phyloP scores from a whole-genome alignment of 164 flowering plant species.

The Echeveria elegans region DNA sequence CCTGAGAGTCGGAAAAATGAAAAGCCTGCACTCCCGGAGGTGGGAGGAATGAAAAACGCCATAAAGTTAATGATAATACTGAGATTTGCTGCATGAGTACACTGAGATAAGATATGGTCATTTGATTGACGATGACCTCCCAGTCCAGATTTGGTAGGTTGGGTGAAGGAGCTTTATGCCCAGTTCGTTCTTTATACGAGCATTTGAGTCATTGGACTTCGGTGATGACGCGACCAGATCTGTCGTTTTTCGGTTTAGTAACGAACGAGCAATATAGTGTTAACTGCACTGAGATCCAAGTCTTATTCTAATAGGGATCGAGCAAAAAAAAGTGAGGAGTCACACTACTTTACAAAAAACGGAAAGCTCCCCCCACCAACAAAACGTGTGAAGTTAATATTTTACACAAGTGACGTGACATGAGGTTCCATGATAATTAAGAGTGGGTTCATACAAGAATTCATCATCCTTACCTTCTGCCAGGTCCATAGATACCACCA shows the following conservation, averaged over 20 bases:
- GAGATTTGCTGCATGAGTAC: background rate
- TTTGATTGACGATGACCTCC: conserved; percentile 39
- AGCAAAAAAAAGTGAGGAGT: background rate
- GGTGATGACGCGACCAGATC: conserved; percentile 16
- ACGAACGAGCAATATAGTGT: conserved; percentile 58
- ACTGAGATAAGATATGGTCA: conserved; percentile 21
- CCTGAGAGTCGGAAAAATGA: no score
- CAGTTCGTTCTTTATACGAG: conserved; percentile 61
- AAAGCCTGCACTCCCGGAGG: no score
- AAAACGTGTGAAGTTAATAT: no score
- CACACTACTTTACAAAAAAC: no score
- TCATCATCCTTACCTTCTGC: conserved; percentile 62
- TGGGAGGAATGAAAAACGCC: no score
- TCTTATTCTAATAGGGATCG: background rate
- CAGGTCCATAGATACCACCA: conserved; percentile 97
- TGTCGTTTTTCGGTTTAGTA: conserved; percentile 58
- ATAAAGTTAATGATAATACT: no score
- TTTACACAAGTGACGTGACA: no score
- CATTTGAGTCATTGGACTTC: conserved; percentile 28
- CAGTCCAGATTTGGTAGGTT: conserved; percentile 61
- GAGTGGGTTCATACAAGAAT: background rate
- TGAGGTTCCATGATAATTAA: background rate
- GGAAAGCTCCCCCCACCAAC: no score
- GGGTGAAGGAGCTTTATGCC: conserved; percentile 66
- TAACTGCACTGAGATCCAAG: conserved; percentile 58